phyloP scores from a whole-genome alignment of 2,329 filamentous ascomycete species.

The Chalaropsis ovoidea region DNA sequence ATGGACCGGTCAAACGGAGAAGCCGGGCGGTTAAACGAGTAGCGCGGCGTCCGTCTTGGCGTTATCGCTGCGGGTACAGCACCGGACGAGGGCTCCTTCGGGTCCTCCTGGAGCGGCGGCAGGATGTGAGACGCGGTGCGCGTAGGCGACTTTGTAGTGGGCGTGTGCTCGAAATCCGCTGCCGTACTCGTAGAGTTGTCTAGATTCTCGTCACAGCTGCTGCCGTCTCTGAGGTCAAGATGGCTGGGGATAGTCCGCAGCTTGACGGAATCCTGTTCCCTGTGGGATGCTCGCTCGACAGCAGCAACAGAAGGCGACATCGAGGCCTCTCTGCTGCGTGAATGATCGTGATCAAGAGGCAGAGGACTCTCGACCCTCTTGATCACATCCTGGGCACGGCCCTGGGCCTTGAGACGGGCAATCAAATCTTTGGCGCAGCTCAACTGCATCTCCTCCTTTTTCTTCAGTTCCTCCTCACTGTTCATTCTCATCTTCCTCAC shows the following conservation, averaged over 20 bases:
- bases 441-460: constrained; percentile 25
- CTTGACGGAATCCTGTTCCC: constrained; percentile 13
- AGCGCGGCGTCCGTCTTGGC: constrained; percentile 2
- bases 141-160: neutral
- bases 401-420: constrained; percentile 20
- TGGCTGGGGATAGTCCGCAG: constrained; percentile 19
- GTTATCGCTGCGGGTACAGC: neutral
- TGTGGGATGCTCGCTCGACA: constrained; percentile 3
- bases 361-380: constrained; percentile 20
- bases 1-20: constrained; percentile 12
- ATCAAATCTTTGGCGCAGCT: constrained; percentile 22
- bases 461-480: constrained; percentile 23
- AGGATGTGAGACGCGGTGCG: neutral
- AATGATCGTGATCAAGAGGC: constrained; percentile 14
- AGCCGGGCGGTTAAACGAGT: neutral
- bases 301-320: constrained; percentile 15
- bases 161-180: neutral
- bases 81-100: neutral
- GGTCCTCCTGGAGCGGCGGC: constrained; percentile 13
- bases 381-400: constrained; percentile 18
- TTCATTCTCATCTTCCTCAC: constrained; percentile 25
- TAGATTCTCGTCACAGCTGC: constrained; percentile 15
- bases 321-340: constrained; percentile 19
- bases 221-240: constrained; percentile 13
- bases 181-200: neutral